Conservation (phyloP, 2,329 filamentous ascomycete species). For the Fusarium proliferatum region DNA sequence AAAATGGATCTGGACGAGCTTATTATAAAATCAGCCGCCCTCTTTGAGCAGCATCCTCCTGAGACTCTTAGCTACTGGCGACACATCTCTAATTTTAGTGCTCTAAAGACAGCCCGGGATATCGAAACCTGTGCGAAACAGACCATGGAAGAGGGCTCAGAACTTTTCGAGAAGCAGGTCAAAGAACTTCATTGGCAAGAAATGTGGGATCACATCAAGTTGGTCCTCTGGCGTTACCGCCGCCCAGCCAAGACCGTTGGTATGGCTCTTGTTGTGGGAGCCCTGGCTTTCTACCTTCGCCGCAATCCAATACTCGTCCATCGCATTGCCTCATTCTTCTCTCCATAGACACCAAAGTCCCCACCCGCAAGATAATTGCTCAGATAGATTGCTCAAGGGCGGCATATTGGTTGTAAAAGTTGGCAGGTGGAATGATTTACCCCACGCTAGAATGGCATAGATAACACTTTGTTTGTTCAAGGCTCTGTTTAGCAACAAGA, state of each 20-base stretch:
- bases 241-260: conserved; percentile 71
- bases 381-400: background rate
- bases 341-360: conserved; percentile 18
- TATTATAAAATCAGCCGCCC: conserved; percentile 70
- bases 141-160: conserved; percentile 72
- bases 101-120: conserved; percentile 82
- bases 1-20: conserved; percentile 83
- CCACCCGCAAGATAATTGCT: background rate
- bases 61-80: conserved; percentile 78
- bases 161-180: conserved; percentile 77
- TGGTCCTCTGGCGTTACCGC: conserved; percentile 71
- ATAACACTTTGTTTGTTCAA: conserved; percentile 10
- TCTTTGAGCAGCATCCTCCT: conserved; percentile 78
- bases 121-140: conserved; percentile 62
- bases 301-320: conserved; percentile 54
- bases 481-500: conserved; percentile 28
- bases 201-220: conserved; percentile 45
- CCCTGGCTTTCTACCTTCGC: conserved; percentile 75
- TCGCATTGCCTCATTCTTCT: conserved; percentile 44
- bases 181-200: conserved; percentile 77
- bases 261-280: conserved; percentile 73
- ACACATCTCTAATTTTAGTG: conserved; percentile 78
- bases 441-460: conserved; percentile 9
- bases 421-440: background rate
- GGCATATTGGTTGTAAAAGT: conserved; percentile 9